Base-by-base conservation (phyloP, 345 rosid species). In the Aethionema arabicum region DNA sequence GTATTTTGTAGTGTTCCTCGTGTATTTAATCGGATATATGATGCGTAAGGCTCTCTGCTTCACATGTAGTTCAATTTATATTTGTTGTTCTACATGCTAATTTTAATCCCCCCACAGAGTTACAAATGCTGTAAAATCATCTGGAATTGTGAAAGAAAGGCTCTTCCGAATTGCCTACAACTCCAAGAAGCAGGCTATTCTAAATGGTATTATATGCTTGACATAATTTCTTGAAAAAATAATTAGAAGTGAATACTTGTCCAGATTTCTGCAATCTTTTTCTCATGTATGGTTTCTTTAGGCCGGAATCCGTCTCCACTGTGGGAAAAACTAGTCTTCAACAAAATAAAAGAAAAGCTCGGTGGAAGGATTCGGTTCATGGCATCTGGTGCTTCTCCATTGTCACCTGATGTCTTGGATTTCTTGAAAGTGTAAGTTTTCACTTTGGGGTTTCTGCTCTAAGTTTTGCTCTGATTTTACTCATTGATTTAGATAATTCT, bases 1-100 rank as follows among this genome's bases (percentile, higher is more conserved):
- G 7, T 91, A 62, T 91, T 91, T 77, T 77, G 86, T 72, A 89
- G 98, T 65, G 98, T 91, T 66, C 98, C 98, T 77, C 90, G 98
- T 49, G 73, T 91, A 58, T 91, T 80, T 52, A 86, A 91, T 63
- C 84, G 91, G 59, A 78, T 91, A 58, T 89, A 86, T 80, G 85
- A 83, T 42, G 91, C 95, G 98, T 91, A 74, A 58, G 61, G 47
- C 69, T 11, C 32, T 54, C 35, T 69, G 41, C 33, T 56, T 50
- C 55, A 30, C 39, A 38, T 56, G 13, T 47, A 51, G 52, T 16
- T 27, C 4, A 36, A 9, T 21, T 56, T 39, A 14, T 39, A 48
- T 10, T 5, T 45, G 32, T 52, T 27, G 49, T 30, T 72, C 5
- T 32, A 42, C 59, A 53, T 66, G 32, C 56, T 67, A 67, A 46